A percentile compares a stretch with the other conserved stretches of the same genome.
Evolutionary conservation across 306 rosid species (phyloP).

Genomic region (Herpetospermum pedunculosum): DNA sequence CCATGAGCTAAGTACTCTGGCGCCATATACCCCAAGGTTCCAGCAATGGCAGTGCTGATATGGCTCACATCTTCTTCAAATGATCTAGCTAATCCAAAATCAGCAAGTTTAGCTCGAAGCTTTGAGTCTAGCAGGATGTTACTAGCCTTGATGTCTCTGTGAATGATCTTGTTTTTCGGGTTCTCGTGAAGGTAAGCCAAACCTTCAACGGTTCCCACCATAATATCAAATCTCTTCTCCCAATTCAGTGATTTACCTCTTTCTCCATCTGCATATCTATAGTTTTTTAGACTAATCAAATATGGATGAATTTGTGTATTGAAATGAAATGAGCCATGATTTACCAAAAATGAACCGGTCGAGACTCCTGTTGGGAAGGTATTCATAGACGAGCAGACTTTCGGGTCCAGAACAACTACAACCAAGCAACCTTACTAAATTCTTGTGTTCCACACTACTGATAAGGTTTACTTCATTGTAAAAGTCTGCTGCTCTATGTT

Average conservation of each 20-base stretch:
- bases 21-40: conserved; percentile 92
- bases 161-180: conserved; percentile 55
- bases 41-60: conserved; percentile 94
- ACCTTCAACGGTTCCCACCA: conserved; percentile 71
- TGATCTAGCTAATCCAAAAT: conserved; percentile 91
- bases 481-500: conserved; percentile 78
- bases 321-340: not conserved
- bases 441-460: conserved; percentile 76
- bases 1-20: conserved; percentile 96
- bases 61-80: conserved; percentile 83
- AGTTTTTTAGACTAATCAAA: not conserved
- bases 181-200: conserved; percentile 76
- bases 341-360: conserved; percentile 82
- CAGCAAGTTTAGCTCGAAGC: conserved; percentile 82
- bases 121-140: conserved; percentile 74
- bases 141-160: conserved; percentile 89
- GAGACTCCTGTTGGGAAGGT: conserved; percentile 69
- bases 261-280: conserved; percentile 30
- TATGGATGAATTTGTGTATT: too few relatives aligned
- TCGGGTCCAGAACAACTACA: conserved; percentile 97
- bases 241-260: conserved; percentile 59
- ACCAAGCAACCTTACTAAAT: conserved; percentile 68
- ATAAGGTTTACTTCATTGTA: conserved; percentile 82
- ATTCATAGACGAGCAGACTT: conserved; percentile 83
- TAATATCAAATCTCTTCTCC: conserved; percentile 70